Evolutionary conservation across 495 filamentous ascomycete genomes (phyloP).

Genomic region (Podospora pseudocomata): DNA sequence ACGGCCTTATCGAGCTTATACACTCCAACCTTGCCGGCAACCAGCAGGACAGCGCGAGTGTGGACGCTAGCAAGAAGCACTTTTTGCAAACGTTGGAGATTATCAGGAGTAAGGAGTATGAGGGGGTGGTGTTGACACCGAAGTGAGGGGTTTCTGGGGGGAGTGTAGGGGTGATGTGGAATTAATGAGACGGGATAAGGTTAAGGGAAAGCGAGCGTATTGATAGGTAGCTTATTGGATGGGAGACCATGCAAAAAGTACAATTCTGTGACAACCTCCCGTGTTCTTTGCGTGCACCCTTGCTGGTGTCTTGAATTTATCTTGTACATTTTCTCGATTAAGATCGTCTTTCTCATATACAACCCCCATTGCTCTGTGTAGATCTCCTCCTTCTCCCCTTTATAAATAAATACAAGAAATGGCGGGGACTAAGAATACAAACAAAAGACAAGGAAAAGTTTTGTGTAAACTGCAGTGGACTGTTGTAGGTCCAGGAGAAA

Average conservation of each 20-base stretch:
- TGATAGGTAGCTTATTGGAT: neutral
- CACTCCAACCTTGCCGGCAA: slow-evolving; percentile 84
- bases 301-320: neutral
- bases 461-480: neutral
- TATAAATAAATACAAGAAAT: neutral
- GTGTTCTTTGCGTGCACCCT: too few relatives aligned
- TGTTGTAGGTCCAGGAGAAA: neutral
- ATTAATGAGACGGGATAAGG: slow-evolving; percentile 22
- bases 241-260: too few relatives aligned
- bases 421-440: neutral
- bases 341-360: neutral
- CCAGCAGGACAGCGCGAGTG: slow-evolving; percentile 71
- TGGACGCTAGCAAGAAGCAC: slow-evolving; percentile 85
- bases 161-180: slow-evolving; percentile 12
- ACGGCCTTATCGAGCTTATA: slow-evolving; percentile 96
- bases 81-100: slow-evolving; percentile 93
- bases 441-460: neutral
- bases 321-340: neutral
- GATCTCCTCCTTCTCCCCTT: neutral
- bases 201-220: neutral
- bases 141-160: slow-evolving; percentile 43
- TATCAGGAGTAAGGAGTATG: slow-evolving; percentile 85
- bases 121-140: slow-evolving; percentile 77
- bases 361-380: neutral
- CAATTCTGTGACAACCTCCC: too few relatives aligned